phyloP scores from a whole-genome alignment of 306 rosid species.

The Acacia melanoxylon region DNA sequence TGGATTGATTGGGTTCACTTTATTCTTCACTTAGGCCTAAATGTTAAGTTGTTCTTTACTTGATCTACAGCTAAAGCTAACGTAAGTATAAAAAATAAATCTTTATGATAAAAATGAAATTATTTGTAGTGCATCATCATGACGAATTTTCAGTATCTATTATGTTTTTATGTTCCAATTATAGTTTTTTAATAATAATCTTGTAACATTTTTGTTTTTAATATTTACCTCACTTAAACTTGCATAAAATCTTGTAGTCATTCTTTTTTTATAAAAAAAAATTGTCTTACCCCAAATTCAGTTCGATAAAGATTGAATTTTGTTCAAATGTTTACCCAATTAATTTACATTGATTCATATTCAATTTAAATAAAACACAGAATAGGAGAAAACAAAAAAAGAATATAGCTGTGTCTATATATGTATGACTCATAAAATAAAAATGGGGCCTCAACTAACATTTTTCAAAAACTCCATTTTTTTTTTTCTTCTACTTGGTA shows the following conservation, averaged over 20 bases:
- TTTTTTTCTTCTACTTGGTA: not conserved
- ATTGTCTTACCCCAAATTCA: not conserved
- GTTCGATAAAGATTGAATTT: not conserved
- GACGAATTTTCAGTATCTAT: not conserved
- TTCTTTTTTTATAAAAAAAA: not conserved
- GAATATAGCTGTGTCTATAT: not conserved
- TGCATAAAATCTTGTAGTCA: not conserved
- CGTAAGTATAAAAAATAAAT: not conserved
- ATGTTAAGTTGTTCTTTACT: not conserved
- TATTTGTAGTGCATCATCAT: not conserved
- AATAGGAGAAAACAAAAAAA: not conserved
- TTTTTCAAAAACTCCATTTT: no score
- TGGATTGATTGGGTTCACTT: not conserved
- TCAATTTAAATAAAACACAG: no score
- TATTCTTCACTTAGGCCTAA: not conserved
- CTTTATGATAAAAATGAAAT: not conserved
- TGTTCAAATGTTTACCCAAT: not conserved
- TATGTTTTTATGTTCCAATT: no score
- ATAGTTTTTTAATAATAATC: not conserved
- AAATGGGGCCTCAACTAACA: not conserved
- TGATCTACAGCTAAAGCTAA: not conserved
- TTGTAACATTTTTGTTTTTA: not conserved
- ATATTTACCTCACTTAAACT: not conserved
- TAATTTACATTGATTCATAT: not conserved
- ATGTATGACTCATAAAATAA: not conserved